Conservation (phyloP, 1,284 basidiomycete genomes). For the Irpex sp. region DNA sequence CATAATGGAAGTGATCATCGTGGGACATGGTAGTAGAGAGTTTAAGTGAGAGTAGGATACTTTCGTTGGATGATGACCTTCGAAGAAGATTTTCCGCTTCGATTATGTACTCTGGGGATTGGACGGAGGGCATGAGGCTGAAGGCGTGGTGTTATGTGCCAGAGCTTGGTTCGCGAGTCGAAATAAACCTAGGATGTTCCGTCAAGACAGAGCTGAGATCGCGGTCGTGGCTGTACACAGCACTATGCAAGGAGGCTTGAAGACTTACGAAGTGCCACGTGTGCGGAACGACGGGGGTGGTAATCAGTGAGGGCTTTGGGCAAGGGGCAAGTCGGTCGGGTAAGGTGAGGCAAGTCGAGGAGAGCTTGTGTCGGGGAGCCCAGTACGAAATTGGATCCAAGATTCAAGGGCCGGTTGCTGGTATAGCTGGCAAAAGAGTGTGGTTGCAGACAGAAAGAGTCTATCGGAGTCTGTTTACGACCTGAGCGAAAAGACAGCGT, state of each 20-base stretch:
- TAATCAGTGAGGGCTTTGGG: neutral
- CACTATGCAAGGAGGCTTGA: neutral
- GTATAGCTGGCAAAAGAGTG: neutral
- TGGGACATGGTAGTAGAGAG: conserved; percentile 26
- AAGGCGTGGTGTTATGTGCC: neutral
- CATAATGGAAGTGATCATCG: conserved; percentile 32
- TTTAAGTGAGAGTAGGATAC: conserved; percentile 27
- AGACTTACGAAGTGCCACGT: neutral
- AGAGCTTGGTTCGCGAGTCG: neutral
- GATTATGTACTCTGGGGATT: conserved; percentile 23
- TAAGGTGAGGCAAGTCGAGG: neutral
- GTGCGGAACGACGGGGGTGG: neutral
- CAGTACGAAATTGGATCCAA: neutral
- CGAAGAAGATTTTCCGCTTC: conserved; percentile 22
- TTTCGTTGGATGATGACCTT: conserved; percentile 23
- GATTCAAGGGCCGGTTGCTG: neutral
- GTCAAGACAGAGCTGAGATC: neutral
- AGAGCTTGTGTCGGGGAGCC: neutral
- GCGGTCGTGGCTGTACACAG: neutral
- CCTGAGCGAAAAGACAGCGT: neutral
- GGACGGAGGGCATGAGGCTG: neutral
- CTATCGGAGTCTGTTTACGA: neutral
- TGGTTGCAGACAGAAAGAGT: neutral
- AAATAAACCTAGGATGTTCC: neutral
- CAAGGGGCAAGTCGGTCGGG: neutral